A percentile compares a stretch with the other conserved stretches of the same genome.
Conservation (phyloP, 495 filamentous ascomycete genomes). For the Aspergillus coremiiformis region DNA sequence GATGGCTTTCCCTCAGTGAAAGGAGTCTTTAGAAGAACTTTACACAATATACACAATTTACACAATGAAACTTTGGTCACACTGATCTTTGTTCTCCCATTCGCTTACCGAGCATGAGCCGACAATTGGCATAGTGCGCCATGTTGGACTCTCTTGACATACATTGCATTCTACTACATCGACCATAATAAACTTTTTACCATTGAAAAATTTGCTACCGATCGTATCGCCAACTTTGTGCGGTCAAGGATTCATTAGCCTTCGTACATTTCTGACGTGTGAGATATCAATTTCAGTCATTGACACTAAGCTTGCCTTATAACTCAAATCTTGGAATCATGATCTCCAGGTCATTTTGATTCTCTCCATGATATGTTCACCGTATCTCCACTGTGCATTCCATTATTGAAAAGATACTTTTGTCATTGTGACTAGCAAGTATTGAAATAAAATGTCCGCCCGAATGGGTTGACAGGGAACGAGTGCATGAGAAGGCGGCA, state of each 20-base stretch:
- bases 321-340: slow-evolving; percentile 6
- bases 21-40: too few species aligned
- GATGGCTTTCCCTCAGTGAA: too few species aligned
- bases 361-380: slow-evolving; percentile 8
- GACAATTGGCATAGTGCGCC: not conserved
- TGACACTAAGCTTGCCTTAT: slow-evolving; percentile 8
- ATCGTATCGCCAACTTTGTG: not conserved
- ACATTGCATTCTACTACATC: slow-evolving; percentile 15
- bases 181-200: slow-evolving; percentile 4
- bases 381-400: slow-evolving; percentile 4
- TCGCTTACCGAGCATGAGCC: not conserved
- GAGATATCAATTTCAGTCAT: slow-evolving; percentile 13
- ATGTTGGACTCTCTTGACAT: not conserved
- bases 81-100: too few species aligned
- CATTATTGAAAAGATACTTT: not conserved
- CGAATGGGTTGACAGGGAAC: not conserved
- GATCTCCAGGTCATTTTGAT: not conserved
- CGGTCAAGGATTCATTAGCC: slow-evolving; percentile 1
- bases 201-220: not conserved
- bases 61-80: too few species aligned
- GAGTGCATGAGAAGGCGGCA: not conserved
- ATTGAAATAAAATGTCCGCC: not conserved
- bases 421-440: slow-evolving; percentile 4
- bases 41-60: not conserved
- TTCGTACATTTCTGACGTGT: slow-evolving; percentile 4